Evolutionary conservation across 2,329 filamentous ascomycete species (phyloP).

Genomic region (Fusarium redolens): DNA sequence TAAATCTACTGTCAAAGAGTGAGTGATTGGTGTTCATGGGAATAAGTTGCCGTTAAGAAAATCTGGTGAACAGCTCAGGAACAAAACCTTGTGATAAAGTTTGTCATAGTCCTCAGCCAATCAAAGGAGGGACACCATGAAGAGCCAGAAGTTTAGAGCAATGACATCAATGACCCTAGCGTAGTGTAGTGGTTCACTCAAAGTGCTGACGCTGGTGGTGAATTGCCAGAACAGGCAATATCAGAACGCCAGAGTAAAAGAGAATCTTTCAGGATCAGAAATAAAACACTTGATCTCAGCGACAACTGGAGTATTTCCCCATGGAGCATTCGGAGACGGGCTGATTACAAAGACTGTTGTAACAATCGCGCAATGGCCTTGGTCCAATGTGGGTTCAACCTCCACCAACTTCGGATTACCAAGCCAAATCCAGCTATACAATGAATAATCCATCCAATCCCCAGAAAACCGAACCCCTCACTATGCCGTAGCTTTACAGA

Average conservation of each 20-base stretch:
- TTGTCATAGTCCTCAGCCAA: background rate
- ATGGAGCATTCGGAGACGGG: slow-evolving; percentile 13
- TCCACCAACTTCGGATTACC: slow-evolving; percentile 22
- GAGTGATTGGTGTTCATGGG: background rate
- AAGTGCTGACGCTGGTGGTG: background rate
- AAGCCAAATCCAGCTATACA: background rate
- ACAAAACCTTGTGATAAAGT: background rate
- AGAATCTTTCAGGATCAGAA: background rate
- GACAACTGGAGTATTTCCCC: background rate
- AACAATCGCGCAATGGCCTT: slow-evolving; percentile 21
- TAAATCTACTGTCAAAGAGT: fast-evolving
- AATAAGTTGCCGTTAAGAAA: background rate
- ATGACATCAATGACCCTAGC: slow-evolving; percentile 16
- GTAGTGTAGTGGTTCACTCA: background rate
- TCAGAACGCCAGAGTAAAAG: background rate
- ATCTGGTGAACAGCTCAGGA: background rate
- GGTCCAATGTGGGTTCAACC: slow-evolving; percentile 11
- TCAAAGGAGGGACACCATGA: background rate
- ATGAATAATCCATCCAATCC: slow-evolving; percentile 31
- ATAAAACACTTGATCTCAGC: background rate
- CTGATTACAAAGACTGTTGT: slow-evolving; percentile 23
- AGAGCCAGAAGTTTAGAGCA: background rate
- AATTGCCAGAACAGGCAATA: background rate
- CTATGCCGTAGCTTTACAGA: background rate
- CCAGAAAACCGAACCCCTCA: slow-evolving; percentile 15